Conservation (phyloP, 2,329 filamentous ascomycete genomes). For the Hymenoscyphus repandus region DNA sequence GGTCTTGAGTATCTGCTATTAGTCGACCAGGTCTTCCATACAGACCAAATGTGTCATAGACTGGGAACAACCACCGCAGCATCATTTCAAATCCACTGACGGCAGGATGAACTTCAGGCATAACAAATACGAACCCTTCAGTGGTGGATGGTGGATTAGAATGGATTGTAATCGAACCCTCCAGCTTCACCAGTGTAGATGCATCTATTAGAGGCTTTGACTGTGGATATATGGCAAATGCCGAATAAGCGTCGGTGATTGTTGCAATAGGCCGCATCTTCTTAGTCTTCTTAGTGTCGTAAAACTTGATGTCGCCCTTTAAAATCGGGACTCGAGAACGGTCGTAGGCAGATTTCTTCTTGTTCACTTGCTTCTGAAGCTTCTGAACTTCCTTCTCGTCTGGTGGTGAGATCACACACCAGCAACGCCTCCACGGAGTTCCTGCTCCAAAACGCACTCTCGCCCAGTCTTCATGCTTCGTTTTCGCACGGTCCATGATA, state of each 20-base stretch:
- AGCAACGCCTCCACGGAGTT: slow-evolving; percentile 92
- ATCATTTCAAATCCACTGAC: slow-evolving; percentile 95
- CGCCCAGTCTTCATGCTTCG: slow-evolving; percentile 86
- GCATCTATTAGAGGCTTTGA: slow-evolving; percentile 90
- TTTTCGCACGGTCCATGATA: slow-evolving; percentile 76
- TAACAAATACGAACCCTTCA: slow-evolving; percentile 95
- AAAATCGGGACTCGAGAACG: slow-evolving; percentile 60
- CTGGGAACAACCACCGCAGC: slow-evolving; percentile 85
- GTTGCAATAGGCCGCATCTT: slow-evolving; percentile 87
- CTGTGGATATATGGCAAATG: slow-evolving; percentile 94
- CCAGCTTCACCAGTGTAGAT: slow-evolving; percentile 89
- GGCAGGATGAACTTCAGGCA: slow-evolving; percentile 91
- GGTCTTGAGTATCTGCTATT: slow-evolving; percentile 80
- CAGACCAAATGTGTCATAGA: slow-evolving; percentile 85
- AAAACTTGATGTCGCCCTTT: slow-evolving; percentile 92
- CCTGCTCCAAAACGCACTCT: slow-evolving; percentile 92
- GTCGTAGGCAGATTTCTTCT: slow-evolving; percentile 79
- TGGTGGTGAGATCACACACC: slow-evolving; percentile 89
- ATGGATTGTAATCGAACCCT: slow-evolving; percentile 86
- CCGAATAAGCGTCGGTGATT: slow-evolving; percentile 83
- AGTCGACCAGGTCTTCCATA: slow-evolving; percentile 86
- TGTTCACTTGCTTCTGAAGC: slow-evolving; percentile 74
- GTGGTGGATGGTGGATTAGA: slow-evolving; percentile 69
- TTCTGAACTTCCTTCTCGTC: slow-evolving; percentile 90
- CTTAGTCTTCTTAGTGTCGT: slow-evolving; percentile 84